Percentiles rank a stretch among this genome's conserved stretches.
These are phyloP conservation scores for Diplodia scrobiculata DNA, from an alignment of 2,329 filamentous ascomycete genomes.

Conservation along the genomic window DNA sequence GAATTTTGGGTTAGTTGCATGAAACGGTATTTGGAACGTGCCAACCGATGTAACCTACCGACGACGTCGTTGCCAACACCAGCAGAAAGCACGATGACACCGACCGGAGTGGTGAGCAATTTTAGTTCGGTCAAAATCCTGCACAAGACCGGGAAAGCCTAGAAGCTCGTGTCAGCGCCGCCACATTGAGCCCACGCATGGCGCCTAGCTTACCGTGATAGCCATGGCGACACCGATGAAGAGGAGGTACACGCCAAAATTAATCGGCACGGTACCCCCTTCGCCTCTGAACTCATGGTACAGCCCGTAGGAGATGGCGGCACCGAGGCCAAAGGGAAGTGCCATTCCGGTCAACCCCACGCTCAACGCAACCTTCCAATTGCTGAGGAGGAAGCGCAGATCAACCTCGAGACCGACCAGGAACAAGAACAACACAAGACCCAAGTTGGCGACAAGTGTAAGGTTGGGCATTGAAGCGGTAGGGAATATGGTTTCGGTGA, in stretches of 20 bases:
- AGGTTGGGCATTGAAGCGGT: conserved; percentile 71
- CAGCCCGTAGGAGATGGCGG: conserved; percentile 76
- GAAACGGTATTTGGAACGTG: not conserved
- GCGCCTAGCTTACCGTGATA: conserved; percentile 66
- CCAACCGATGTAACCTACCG: conserved; percentile 43
- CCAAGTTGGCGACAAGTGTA: conserved; percentile 77
- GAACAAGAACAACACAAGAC: conserved; percentile 82
- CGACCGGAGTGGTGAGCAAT: conserved; percentile 77
- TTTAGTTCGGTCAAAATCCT: conserved; percentile 91
- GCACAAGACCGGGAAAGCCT: conserved; percentile 84
- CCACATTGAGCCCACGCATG: not conserved
- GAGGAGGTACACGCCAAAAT: conserved; percentile 65
- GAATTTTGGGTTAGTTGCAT: conserved; percentile 2
- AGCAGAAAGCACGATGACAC: conserved; percentile 84
- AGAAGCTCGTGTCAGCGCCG: conserved; percentile 29
- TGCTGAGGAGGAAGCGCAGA: conserved; percentile 71
- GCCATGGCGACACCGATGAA: conserved; percentile 93
- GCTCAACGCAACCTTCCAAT: conserved; percentile 77
- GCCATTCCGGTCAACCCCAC: conserved; percentile 80
- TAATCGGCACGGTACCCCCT: conserved; percentile 57
- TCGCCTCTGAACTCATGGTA: conserved; percentile 71
- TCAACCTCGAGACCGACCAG: conserved; percentile 87
- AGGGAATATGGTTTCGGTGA: conserved; percentile 76
- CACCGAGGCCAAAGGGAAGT: conserved; percentile 79
- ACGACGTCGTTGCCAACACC: conserved; percentile 91